Percentiles rank a stretch among this genome's conserved stretches.
These are phyloP conservation scores for Pestalotiopsis sp. DNA, from an alignment of 2,329 filamentous ascomycete species.

Conservation along the genomic window DNA sequence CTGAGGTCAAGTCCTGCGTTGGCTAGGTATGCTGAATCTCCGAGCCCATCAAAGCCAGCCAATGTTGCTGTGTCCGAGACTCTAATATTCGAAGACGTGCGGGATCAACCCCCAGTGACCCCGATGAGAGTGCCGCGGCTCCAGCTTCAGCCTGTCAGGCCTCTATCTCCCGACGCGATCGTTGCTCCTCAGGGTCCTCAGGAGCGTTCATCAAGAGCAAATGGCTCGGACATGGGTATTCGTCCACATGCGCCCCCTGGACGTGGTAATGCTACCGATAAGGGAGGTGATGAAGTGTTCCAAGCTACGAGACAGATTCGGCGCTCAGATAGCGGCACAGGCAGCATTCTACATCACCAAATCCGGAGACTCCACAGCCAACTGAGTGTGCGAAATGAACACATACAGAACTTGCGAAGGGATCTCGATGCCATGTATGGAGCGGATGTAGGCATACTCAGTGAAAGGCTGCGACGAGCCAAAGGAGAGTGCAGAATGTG, in stretches of 20 bases:
- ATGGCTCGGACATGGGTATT: not conserved
- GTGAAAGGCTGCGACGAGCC: conserved; percentile 48
- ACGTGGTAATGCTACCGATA: not conserved
- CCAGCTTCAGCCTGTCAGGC: conserved; percentile 20
- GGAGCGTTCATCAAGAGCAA: not conserved
- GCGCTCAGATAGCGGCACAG: conserved; percentile 22
- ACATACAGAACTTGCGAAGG: conserved; percentile 45
- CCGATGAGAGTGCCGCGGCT: conserved; percentile 18
- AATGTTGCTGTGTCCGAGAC: not conserved
- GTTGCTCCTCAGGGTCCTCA: conserved; percentile 33
- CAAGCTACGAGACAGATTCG: not conserved
- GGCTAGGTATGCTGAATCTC: not conserved
- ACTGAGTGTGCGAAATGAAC: conserved; percentile 47
- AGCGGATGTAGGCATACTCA: conserved; percentile 46
- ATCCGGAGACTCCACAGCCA: conserved; percentile 52
- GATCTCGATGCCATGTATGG: conserved; percentile 47
- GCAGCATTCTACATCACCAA: conserved; percentile 46
- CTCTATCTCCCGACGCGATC: conserved; percentile 41
- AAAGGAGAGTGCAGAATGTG: conserved; percentile 49
- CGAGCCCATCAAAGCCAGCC: not conserved
- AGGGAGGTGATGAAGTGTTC: not conserved
- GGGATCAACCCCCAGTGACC: conserved; percentile 19
- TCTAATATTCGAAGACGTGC: conserved; percentile 18
- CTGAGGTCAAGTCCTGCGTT: conserved; percentile 5
- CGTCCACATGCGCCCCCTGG: not conserved